These are phyloP conservation scores for Cymbomonas tetramitiformis DNA, from an alignment of 139 green algal genomes.

Conservation along the genomic window DNA sequence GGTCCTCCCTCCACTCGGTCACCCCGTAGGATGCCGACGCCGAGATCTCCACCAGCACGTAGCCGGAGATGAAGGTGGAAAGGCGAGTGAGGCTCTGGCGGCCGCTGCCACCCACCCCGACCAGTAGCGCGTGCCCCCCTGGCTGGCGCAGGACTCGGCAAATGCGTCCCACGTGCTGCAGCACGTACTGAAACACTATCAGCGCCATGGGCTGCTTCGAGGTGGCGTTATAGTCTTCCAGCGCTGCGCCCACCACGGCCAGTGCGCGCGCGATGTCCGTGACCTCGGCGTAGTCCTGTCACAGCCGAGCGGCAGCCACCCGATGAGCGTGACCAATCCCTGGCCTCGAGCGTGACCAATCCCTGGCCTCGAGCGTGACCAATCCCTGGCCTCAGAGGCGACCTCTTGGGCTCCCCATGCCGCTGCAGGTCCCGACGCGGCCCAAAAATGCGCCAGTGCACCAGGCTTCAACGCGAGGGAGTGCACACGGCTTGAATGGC, in stretches of 20 bases:
- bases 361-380: too few relatives aligned
- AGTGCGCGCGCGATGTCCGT: slow-evolving; percentile 27
- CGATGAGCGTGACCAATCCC: too few relatives aligned
- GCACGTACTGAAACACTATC: slow-evolving; percentile 53
- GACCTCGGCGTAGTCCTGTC: slow-evolving; percentile 43
- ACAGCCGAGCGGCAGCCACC: too few relatives aligned
- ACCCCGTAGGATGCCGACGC: slow-evolving; percentile 52
- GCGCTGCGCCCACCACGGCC: slow-evolving; percentile 38
- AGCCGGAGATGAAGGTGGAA: slow-evolving; percentile 53
- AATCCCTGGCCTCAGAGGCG: too few relatives aligned
- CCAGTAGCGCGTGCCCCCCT: slow-evolving; percentile 52
- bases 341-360: too few relatives aligned
- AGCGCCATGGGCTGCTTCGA: slow-evolving; percentile 57
- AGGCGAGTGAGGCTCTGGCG: slow-evolving; percentile 47
- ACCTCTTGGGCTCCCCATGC: too few relatives aligned
- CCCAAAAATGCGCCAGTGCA: too few relatives aligned
- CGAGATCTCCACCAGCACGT: slow-evolving; percentile 48
- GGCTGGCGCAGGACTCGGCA: slow-evolving; percentile 46
- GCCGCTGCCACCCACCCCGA: too few relatives aligned
- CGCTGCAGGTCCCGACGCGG: too few relatives aligned
- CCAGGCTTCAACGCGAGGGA: too few relatives aligned
- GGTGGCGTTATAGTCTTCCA: slow-evolving; percentile 53
- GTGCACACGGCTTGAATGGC: too few relatives aligned
- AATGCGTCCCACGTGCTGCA: slow-evolving; percentile 55
- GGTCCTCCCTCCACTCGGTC: slow-evolving; percentile 43